Evolutionary conservation across 2,329 filamentous ascomycete species (phyloP).

Genomic region (Arthrobotrys sinensis): DNA sequence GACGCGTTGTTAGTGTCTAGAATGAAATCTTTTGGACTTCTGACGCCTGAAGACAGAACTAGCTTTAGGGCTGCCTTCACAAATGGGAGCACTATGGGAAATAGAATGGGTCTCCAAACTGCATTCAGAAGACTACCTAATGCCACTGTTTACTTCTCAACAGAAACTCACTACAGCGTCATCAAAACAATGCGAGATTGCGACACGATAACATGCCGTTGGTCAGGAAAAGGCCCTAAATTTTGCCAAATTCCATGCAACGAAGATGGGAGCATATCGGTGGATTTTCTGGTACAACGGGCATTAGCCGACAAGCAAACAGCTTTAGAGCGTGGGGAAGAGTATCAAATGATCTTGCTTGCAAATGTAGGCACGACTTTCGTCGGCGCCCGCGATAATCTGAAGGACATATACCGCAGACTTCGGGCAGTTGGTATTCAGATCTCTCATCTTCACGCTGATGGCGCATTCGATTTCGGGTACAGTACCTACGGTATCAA

Average conservation of each 20-base stretch:
- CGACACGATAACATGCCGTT: conserved; percentile 24
- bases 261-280: conserved; percentile 21
- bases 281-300: conserved; percentile 3
- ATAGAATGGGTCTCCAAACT: conserved; percentile 47
- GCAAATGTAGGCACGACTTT: conserved; percentile 46
- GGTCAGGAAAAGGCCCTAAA: background rate
- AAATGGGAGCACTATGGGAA: conserved; percentile 49
- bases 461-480: conserved; percentile 22
- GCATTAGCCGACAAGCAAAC: conserved; percentile 13
- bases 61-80: conserved; percentile 27
- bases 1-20: background rate
- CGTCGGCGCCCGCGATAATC: conserved; percentile 30
- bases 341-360: conserved; percentile 34
- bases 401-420: conserved; percentile 15
- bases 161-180: conserved; percentile 43
- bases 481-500: conserved; percentile 9
- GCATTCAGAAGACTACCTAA: conserved; percentile 20
- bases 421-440: background rate
- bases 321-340: background rate
- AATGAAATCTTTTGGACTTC: conserved; percentile 35
- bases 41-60: background rate
- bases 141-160: conserved; percentile 37
- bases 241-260: conserved; percentile 31
- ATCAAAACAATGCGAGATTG: conserved; percentile 36
- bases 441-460: conserved; percentile 27